Conservation (phyloP, 768 basidiomycete species). For the Podaxis pistillaris region DNA sequence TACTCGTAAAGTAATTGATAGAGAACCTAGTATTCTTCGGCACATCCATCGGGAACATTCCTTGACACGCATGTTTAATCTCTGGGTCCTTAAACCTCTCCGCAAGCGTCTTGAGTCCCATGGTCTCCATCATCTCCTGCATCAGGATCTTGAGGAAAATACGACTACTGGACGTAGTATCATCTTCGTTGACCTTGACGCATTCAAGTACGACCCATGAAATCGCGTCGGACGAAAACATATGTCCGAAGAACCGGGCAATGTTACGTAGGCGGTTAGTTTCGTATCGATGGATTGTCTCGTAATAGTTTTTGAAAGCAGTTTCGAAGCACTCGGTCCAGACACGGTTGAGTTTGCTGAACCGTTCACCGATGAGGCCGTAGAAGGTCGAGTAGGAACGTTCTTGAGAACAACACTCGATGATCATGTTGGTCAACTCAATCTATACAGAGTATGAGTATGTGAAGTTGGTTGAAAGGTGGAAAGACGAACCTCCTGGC, state of each 20-base stretch:
- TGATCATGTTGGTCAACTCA: slow-evolving; percentile 96
- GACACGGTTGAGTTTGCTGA: slow-evolving; percentile 92
- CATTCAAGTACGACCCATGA: slow-evolving; percentile 85
- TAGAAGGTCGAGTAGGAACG: slow-evolving; percentile 98
- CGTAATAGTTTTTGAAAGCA: slow-evolving; percentile 88
- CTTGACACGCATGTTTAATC: slow-evolving; percentile 64
- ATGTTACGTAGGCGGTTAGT: slow-evolving; percentile 98
- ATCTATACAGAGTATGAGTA: slow-evolving; percentile 48
- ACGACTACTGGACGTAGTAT: slow-evolving; percentile 92
- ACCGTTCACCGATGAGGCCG: slow-evolving; percentile 93
- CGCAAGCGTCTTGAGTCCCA: slow-evolving; percentile 85
- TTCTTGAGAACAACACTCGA: slow-evolving; percentile 99
- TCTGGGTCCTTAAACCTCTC: slow-evolving; percentile 91
- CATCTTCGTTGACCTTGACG: slow-evolving; percentile 95
- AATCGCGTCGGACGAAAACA: slow-evolving; percentile 81
- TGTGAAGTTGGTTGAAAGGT: neutral
- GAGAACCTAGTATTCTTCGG: slow-evolving; percentile 96
- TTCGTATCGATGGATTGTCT: slow-evolving; percentile 97
- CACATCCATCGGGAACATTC: slow-evolving; percentile 95
- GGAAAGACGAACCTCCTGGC: slow-evolving; percentile 74
- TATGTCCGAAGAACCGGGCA: slow-evolving; percentile 93
- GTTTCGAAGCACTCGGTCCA: slow-evolving; percentile 91
- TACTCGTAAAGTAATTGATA: slow-evolving; percentile 97
- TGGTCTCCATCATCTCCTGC: slow-evolving; percentile 90
- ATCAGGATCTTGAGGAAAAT: slow-evolving; percentile 98